Evolutionary conservation across 352 stramenopile genomes (phyloP).

Genomic region (Detonula confervacea): DNA sequence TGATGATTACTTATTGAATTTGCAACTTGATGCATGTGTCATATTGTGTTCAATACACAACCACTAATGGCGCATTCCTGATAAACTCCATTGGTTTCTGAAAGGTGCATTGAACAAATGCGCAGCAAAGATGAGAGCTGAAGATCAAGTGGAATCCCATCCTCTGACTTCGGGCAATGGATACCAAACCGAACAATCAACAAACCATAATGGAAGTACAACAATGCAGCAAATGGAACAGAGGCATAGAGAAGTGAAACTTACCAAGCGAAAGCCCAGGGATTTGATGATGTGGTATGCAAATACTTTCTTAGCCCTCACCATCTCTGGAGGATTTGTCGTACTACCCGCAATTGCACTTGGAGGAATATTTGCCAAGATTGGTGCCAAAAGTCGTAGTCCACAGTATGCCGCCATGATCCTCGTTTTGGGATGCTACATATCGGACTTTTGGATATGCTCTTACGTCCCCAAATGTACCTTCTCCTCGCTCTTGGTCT

Average conservation of each 20-base stretch:
- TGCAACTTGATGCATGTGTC: too few species aligned
- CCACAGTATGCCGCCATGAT: constrained; percentile 68
- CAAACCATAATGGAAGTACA: not conserved
- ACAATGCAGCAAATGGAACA: not conserved
- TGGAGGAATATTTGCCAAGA: constrained; percentile 60
- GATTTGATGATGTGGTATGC: constrained; percentile 45
- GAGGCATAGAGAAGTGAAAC: not conserved
- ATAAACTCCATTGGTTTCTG: too few species aligned
- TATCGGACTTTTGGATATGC: constrained; percentile 65
- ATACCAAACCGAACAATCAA: not conserved
- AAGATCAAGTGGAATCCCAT: not conserved
- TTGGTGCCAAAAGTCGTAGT: constrained; percentile 51
- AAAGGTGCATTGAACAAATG: constrained; percentile 21
- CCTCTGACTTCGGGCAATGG: not conserved
- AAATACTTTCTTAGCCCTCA: constrained; percentile 28
- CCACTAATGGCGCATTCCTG: too few species aligned
- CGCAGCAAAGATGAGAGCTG: constrained; percentile 3
- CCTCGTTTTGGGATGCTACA: constrained; percentile 65
- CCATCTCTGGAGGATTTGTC: constrained; percentile 60
- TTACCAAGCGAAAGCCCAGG: constrained; percentile 33
- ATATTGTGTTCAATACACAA: too few species aligned
- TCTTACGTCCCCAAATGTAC: constrained; percentile 69
- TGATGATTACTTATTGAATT: too few species aligned
- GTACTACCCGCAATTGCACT: constrained; percentile 60
- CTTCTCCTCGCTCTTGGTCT: constrained; percentile 73